Evolutionary conservation across 352 stramenopile genomes (phyloP), one percentile per base, ranked within the genome.

Genomic region (Globisporangium parvum): DNA sequence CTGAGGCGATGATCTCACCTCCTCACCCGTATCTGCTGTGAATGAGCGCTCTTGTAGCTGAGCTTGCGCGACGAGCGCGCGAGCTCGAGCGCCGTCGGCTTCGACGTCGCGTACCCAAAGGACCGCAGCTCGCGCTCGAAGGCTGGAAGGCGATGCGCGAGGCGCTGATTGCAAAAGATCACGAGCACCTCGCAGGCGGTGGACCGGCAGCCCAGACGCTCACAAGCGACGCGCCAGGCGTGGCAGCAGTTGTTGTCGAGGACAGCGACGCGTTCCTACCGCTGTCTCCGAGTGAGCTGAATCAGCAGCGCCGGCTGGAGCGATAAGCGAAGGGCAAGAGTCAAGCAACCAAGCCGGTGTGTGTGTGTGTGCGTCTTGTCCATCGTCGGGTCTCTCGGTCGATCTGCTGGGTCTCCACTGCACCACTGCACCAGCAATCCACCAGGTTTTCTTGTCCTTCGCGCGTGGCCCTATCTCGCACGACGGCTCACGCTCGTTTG

Each of bases 81-180:
- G 40, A 48, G 10, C 57, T 26, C 11, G 45, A 51, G 14, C 67
- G 62, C 2, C 46, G 51, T 26, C 55, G 47, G 3, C 55, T 49
- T 20, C 61, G 51, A 0, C 55, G 45, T 20, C 69, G 73, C 3
- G 71, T 62, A 5, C 65, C 60, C 1, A 59, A 49, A 1, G 72
- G 72, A 9, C 75, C 68, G n/a, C 69, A 60, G n/a, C 68, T 85
- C 20, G 55, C 61, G 15, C 66, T 85, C 41, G 62, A 59, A 0
- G 75, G 75, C 50, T 85, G 75, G 75, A 77, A 66, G 31, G 71
- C 70, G 24, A 69, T 83, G 52, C 64, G 68, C 4, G 70, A 80
- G 57, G 75, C 77, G 37, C 72, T 83, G 24, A 82, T 85, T 28
- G 59, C 77, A 33, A 62, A 56, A 0, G 69, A 77, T 39, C 55